Base-by-base conservation (phyloP, 176 grass and related monocot species). In the Stipa capillata region DNA sequence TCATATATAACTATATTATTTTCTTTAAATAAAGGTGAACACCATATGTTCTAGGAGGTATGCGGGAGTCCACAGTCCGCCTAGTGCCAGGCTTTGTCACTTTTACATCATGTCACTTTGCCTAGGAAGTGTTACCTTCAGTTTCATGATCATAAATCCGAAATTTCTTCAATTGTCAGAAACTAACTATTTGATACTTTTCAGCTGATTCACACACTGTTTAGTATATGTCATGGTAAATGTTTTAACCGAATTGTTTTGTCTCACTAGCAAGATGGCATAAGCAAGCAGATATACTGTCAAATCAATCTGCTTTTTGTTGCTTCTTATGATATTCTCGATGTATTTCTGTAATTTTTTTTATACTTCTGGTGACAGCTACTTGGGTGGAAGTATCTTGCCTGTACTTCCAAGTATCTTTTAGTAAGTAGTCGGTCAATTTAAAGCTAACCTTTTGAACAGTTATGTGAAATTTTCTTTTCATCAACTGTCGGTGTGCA, bases 361-460 rank as follows among this genome's bases (percentile, higher is more conserved):
- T 47, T 32, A 47, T 72, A 20, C 76, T 76, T 71, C 52, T 70
- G 18, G 58, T 56, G 69, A 54, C 5, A 60, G 77, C 62, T 80
- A 37, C 75, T 76, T 84, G 63, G 52, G 81, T 74, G 55, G 76
- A 85, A 66, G 52, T 80, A 27, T 71, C 51, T 50, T 85, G 63
- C 37, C 3, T 7, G 54, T 45, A 63, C 65, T 55, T 7, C 16
- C n/a, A 54, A 63, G 64, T 45, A 78, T 71, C 44, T 71, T 76
- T 66, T 49, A 74, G 21, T 55, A 29, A 74, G 37, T 77, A 39
- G 61, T 71, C 18, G 48, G 70, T 87, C 16, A 8, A 66, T 76
- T 69, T 74, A 76, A 60, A 24, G 49, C 21, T 78, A 27, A 11
- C 31, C 23, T 62, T 83, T 78, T 83, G 21, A 88, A 78, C 80